A percentile compares a stretch with the other conserved stretches of the same genome.
These are phyloP conservation scores for Asterophora parasitica DNA, from an alignment of 768 basidiomycete species.

Conservation along the genomic window DNA sequence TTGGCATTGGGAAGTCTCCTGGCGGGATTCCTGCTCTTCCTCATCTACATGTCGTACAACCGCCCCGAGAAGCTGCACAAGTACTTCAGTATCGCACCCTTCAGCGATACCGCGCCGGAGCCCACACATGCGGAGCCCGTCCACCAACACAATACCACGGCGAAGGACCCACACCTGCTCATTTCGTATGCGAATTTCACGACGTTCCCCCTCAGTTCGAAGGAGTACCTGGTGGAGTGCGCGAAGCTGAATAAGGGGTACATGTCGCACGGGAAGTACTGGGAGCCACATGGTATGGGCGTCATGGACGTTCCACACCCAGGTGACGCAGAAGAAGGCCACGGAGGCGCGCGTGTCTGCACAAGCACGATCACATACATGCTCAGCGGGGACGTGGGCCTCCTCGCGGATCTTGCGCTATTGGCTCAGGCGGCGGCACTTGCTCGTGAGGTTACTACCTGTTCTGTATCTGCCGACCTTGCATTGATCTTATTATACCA, in stretches of 20 bases:
- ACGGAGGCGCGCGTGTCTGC: slow-evolving; percentile 32
- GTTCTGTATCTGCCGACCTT: neutral
- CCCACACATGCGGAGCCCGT: neutral
- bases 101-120: slow-evolving; percentile 14
- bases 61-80: slow-evolving; percentile 42
- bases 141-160: slow-evolving; percentile 4
- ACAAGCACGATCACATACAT: slow-evolving; percentile 67
- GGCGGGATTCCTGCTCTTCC: slow-evolving; percentile 42
- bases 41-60: slow-evolving; percentile 45
- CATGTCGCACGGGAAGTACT: slow-evolving; percentile 49
- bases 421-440: slow-evolving; percentile 64
- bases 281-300: slow-evolving; percentile 35
- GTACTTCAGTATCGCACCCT: slow-evolving; percentile 33
- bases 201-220: slow-evolving; percentile 50
- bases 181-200: slow-evolving; percentile 57
- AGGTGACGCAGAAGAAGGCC: slow-evolving; percentile 11
- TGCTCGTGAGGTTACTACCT: slow-evolving; percentile 52
- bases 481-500: neutral
- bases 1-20: slow-evolving; percentile 41
- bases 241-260: slow-evolving; percentile 40
- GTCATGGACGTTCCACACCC: slow-evolving; percentile 32
- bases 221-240: slow-evolving; percentile 56
- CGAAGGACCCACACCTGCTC: slow-evolving; percentile 9
- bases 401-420: slow-evolving; percentile 61
- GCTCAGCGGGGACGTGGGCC: slow-evolving; percentile 61